Evolutionary conservation across 768 basidiomycete genomes (phyloP).

Genomic region (Suillus spraguei): DNA sequence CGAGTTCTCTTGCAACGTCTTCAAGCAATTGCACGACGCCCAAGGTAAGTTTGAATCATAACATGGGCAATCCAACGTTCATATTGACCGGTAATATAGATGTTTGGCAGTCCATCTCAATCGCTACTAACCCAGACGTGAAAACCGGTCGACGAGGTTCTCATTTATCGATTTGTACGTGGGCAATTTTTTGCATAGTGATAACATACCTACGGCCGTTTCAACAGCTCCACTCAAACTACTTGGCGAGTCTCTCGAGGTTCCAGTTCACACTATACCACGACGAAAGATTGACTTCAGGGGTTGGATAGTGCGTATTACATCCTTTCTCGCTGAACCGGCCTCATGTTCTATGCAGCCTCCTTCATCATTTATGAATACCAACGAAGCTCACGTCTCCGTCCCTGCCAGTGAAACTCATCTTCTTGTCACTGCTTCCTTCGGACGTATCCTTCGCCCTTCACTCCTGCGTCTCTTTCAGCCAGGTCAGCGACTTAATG

Average conservation of each 20-base stretch:
- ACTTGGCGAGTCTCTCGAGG: slow-evolving; percentile 51
- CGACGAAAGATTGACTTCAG: slow-evolving; percentile 59
- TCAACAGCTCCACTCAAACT: slow-evolving; percentile 68
- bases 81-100: slow-evolving; percentile 47
- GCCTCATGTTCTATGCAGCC: slow-evolving; percentile 39
- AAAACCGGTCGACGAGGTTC: slow-evolving; percentile 64
- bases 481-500: slow-evolving; percentile 65
- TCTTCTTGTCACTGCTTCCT: slow-evolving; percentile 85
- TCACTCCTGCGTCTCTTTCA: slow-evolving; percentile 64
- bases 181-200: background rate
- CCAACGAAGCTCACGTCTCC: slow-evolving; percentile 5
- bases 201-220: background rate
- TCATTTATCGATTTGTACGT: slow-evolving; percentile 54
- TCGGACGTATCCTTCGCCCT: slow-evolving; percentile 80
- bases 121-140: slow-evolving; percentile 76
- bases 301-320: slow-evolving; percentile 58
- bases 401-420: slow-evolving; percentile 39
- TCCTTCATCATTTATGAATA: slow-evolving; percentile 40
- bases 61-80: slow-evolving; percentile 5
- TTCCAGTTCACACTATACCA: slow-evolving; percentile 67
- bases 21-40: slow-evolving; percentile 63
- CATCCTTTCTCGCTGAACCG: slow-evolving; percentile 1
- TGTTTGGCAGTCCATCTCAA: slow-evolving; percentile 68
- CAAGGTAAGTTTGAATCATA: slow-evolving; percentile 47
- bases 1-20: slow-evolving; percentile 78